A percentile compares a stretch with the other conserved stretches of the same genome.
Evolutionary conservation across 768 basidiomycete species (phyloP).

Genomic region (Rhizopogon vesiculosus): DNA sequence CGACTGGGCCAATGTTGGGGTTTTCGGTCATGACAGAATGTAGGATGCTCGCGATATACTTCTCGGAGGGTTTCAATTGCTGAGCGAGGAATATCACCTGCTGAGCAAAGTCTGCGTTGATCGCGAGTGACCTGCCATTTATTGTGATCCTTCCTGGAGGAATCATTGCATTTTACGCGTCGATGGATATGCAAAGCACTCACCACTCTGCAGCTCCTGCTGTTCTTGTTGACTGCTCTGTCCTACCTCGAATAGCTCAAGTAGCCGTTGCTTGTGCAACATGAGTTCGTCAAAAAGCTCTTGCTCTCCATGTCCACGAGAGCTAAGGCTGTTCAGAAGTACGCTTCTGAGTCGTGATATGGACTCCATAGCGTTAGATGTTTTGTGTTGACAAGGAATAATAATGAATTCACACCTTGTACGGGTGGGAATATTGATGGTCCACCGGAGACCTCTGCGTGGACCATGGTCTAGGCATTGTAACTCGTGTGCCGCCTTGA

Average conservation of each 20-base stretch:
- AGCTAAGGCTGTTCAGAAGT: conserved; percentile 43
- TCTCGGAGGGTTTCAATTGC: conserved; percentile 79
- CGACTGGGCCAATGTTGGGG: conserved; percentile 56
- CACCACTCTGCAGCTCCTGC: conserved; percentile 59
- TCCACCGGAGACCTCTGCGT: conserved; percentile 3
- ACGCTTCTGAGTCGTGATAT: conserved; percentile 52
- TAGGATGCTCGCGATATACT: conserved; percentile 66
- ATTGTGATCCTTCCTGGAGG: conserved; percentile 59
- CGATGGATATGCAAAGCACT: conserved; percentile 28
- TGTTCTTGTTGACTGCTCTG: conserved; percentile 59
- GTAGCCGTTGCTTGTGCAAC: conserved; percentile 57
- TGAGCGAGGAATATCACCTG: conserved; percentile 77
- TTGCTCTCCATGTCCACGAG: conserved; percentile 55
- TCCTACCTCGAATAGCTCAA: conserved; percentile 63
- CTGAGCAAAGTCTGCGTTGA: conserved; percentile 76
- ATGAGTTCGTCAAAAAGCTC: conserved; percentile 74
- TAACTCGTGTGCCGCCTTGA: conserved; percentile 1
- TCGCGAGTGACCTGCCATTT: conserved; percentile 60
- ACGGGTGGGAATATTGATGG: conserved; percentile 2
- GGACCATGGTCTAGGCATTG: not conserved
- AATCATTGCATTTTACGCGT: not conserved
- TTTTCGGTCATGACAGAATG: conserved; percentile 58
- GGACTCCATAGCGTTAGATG: conserved; percentile 45
- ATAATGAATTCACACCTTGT: not conserved
- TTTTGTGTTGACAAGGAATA: not conserved